phyloP scores from a whole-genome alignment of 176 grass and related monocot species.

The Juncus effusus region DNA sequence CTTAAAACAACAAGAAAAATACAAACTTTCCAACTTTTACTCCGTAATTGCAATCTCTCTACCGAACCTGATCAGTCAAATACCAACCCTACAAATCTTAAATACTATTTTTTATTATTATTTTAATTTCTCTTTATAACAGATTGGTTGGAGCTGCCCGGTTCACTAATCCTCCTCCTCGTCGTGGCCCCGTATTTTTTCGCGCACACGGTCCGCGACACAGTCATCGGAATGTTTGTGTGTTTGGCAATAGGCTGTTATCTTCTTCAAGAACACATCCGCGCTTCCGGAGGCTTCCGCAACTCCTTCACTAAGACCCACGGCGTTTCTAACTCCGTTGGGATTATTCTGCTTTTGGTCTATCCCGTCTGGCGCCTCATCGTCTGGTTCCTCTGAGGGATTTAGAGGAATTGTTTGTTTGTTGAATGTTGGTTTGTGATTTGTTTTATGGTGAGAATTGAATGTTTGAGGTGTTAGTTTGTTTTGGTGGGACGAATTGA shows the following conservation, averaged over 20 bases:
- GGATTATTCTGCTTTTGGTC: slow-evolving; percentile 76
- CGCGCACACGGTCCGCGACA: slow-evolving; percentile 41
- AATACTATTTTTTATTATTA: neutral
- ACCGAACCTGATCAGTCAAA: no score
- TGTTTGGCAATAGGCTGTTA: slow-evolving; percentile 81
- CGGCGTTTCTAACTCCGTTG: slow-evolving; percentile 65
- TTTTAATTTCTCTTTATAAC: neutral
- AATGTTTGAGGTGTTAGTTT: neutral
- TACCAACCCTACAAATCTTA: no score
- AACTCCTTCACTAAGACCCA: slow-evolving; percentile 69
- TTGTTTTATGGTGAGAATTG: neutral
- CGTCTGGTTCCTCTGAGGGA: slow-evolving; percentile 33
- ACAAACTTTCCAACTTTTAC: no score
- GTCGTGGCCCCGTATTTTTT: slow-evolving; percentile 65
- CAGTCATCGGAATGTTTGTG: slow-evolving; percentile 42
- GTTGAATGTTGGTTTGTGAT: neutral
- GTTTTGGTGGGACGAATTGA: neutral
- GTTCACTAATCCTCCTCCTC: slow-evolving; percentile 65
- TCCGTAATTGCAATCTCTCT: no score
- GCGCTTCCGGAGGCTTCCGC: slow-evolving; percentile 71
- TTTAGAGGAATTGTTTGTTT: neutral
- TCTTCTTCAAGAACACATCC: slow-evolving; percentile 87
- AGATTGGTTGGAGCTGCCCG: slow-evolving; percentile 86
- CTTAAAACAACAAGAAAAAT: no score
- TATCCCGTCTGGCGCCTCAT: slow-evolving; percentile 74